Conservation (phyloP, 1,284 basidiomycete species). For the Boletellus deceptivus region DNA sequence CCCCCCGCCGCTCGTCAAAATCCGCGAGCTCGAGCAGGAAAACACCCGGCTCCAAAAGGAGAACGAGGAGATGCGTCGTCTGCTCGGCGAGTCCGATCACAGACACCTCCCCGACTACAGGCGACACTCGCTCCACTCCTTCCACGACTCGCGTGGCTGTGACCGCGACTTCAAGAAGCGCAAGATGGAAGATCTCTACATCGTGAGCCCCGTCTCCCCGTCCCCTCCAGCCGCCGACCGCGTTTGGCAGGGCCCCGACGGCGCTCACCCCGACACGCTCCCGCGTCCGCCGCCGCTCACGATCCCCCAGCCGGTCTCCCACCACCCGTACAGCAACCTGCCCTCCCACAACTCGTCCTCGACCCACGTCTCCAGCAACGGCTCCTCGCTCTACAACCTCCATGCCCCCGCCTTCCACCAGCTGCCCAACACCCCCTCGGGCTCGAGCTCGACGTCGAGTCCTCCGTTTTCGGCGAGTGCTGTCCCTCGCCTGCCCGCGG, state of each 20-base stretch:
- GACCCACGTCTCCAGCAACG: slow-evolving; percentile 32
- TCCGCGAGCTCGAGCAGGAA: slow-evolving; percentile 75
- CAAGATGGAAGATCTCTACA: slow-evolving; percentile 59
- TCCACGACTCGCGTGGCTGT: slow-evolving; percentile 43
- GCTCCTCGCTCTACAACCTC: slow-evolving; percentile 47
- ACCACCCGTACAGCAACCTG: slow-evolving; percentile 31
- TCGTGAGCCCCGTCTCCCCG: slow-evolving; percentile 38
- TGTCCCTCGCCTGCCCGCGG: slow-evolving; percentile 37
- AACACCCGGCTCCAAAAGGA: slow-evolving; percentile 65
- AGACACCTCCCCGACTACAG: slow-evolving; percentile 42
- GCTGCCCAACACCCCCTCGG: slow-evolving; percentile 65
- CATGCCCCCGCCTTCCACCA: slow-evolving; percentile 52
- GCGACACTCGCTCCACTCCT: slow-evolving; percentile 41
- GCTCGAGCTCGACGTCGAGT: slow-evolving; percentile 70
- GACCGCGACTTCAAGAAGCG: slow-evolving; percentile 67
- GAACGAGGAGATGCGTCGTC: slow-evolving; percentile 63
- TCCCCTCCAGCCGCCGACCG: background rate
- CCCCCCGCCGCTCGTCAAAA: slow-evolving; percentile 65
- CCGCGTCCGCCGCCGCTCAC: slow-evolving; percentile 60
- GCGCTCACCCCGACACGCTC: slow-evolving; percentile 37
- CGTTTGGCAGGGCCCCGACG: slow-evolving; percentile 21
- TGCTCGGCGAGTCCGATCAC: slow-evolving; percentile 47
- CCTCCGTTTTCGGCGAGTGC: slow-evolving; percentile 80
- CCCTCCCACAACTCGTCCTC: slow-evolving; percentile 34
- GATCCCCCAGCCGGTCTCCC: slow-evolving; percentile 50